Evolutionary conservation across 2,329 filamentous ascomycete species (phyloP).

Genomic region (Clonostachys rhizophaga): DNA sequence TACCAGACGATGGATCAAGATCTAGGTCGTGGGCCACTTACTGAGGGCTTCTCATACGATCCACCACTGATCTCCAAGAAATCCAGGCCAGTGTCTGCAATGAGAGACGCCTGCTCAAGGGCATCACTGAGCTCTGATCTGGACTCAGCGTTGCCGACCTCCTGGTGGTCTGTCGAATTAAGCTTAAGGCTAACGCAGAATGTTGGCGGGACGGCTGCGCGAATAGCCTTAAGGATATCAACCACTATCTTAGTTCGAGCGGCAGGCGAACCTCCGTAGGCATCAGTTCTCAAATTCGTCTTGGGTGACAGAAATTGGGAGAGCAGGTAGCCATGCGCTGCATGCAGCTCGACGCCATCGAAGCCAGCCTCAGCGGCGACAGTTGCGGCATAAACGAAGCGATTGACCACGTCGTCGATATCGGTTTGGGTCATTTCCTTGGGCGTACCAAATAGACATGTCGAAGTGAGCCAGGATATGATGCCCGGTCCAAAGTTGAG

Average conservation of each 20-base stretch:
- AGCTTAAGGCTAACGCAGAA: slow-evolving; percentile 52
- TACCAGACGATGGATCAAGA: slow-evolving; percentile 1
- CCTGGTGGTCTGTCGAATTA: slow-evolving; percentile 53
- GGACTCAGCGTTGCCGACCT: slow-evolving; percentile 12
- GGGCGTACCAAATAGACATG: slow-evolving; percentile 45
- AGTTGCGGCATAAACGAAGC: slow-evolving; percentile 48
- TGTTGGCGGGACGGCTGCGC: slow-evolving; percentile 21
- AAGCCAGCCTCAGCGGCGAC: slow-evolving; percentile 40
- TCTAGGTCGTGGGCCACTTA: slow-evolving; percentile 12
- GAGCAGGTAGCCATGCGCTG: slow-evolving; percentile 53
- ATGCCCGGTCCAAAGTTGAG: slow-evolving; percentile 32
- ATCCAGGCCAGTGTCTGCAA: slow-evolving; percentile 48
- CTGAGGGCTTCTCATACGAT: slow-evolving; percentile 46
- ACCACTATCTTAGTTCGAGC: slow-evolving; percentile 44
- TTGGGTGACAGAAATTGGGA: slow-evolving; percentile 47
- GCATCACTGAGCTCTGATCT: slow-evolving; percentile 37
- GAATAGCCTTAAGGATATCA: slow-evolving; percentile 41
- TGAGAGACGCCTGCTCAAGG: slow-evolving; percentile 50
- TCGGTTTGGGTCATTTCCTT: slow-evolving; percentile 50
- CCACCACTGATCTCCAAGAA: slow-evolving; percentile 68
- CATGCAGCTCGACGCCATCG: slow-evolving; percentile 38
- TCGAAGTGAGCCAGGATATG: slow-evolving; percentile 20
- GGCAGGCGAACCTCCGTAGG: slow-evolving; percentile 46
- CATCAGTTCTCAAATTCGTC: slow-evolving; percentile 46
- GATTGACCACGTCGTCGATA: slow-evolving; percentile 43